These are phyloP conservation scores for Arthrobotrys sphaeroides DNA, from an alignment of 2,329 filamentous ascomycete genomes.

Conservation along the genomic window DNA sequence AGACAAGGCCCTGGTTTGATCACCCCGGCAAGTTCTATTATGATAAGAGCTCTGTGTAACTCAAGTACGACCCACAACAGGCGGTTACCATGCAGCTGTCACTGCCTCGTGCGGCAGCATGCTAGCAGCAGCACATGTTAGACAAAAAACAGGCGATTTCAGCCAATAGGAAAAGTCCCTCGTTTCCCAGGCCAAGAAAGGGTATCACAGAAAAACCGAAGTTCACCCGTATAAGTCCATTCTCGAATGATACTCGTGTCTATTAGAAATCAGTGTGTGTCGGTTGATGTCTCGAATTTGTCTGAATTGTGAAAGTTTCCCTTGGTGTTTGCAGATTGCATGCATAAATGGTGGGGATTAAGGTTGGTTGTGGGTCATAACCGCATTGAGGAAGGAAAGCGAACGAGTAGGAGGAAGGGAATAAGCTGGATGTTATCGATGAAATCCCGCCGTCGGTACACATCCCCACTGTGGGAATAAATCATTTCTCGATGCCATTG, in stretches of 20 bases:
- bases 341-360: not conserved
- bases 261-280: conserved; percentile 20
- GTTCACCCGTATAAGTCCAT: conserved; percentile 2
- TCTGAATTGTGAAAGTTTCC: not conserved
- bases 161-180: conserved; percentile 22
- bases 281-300: too few relatives aligned
- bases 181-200: not conserved
- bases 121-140: conserved; percentile 15
- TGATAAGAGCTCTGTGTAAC: conserved; percentile 21
- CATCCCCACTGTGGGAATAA: too few relatives aligned
- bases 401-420: not conserved
- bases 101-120: conserved; percentile 7
- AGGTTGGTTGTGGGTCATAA: not conserved
- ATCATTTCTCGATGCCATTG: too few relatives aligned
- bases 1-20: not conserved
- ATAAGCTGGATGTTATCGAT: not conserved
- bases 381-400: not conserved
- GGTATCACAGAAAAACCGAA: not conserved
- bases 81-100: conserved; percentile 17
- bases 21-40: not conserved
- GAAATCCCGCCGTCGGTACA: too few relatives aligned
- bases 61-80: conserved; percentile 12
- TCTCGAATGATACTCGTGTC: not conserved
- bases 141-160: not conserved
- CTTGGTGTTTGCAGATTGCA: not conserved